These are phyloP conservation scores for Talaromyces sp. DNA, from an alignment of 2,329 filamentous ascomycete species.

Conservation along the genomic window DNA sequence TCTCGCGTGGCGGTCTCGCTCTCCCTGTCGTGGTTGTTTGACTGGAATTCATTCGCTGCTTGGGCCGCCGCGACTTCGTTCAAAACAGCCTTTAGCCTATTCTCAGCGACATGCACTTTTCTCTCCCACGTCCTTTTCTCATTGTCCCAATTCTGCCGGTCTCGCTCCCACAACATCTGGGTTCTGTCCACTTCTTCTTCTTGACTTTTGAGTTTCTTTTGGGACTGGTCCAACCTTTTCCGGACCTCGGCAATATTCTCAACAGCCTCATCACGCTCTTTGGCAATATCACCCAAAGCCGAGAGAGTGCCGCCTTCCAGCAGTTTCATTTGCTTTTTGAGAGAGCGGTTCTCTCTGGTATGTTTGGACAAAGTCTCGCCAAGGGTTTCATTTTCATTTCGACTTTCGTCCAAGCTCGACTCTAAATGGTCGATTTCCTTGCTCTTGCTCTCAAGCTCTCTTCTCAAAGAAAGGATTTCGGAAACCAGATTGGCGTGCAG, in stretches of 20 bases:
- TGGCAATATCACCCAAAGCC: slow-evolving; percentile 74
- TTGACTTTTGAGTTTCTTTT: slow-evolving; percentile 71
- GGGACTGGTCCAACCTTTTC: slow-evolving; percentile 68
- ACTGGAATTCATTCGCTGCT: slow-evolving; percentile 23
- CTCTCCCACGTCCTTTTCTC: slow-evolving; percentile 78
- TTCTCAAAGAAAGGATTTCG: slow-evolving; percentile 79
- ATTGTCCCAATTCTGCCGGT: slow-evolving; percentile 79
- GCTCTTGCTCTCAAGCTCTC: slow-evolving; percentile 86
- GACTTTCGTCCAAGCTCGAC: slow-evolving; percentile 62
- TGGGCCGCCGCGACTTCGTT: slow-evolving; percentile 64
- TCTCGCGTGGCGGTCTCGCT: slow-evolving; percentile 34
- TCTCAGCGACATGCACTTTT: slow-evolving; percentile 85
- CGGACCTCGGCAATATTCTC: slow-evolving; percentile 67
- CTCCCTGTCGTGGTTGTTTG: slow-evolving; percentile 49
- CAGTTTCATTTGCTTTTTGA: slow-evolving; percentile 79
- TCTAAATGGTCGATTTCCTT: slow-evolving; percentile 84
- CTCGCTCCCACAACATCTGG: slow-evolving; percentile 75
- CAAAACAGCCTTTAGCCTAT: slow-evolving; percentile 73
- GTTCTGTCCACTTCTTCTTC: slow-evolving; percentile 78
- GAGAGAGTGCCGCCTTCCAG: slow-evolving; percentile 85
- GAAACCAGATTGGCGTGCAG: slow-evolving; percentile 91
- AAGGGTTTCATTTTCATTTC: slow-evolving; percentile 69
- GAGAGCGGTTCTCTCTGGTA: slow-evolving; percentile 69
- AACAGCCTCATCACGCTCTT: slow-evolving; percentile 79
- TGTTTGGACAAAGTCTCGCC: slow-evolving; percentile 57